A percentile compares a stretch with the other conserved stretches of the same genome.
Conservation (phyloP, 495 filamentous ascomycete genomes). For the Platismatia glauca region DNA sequence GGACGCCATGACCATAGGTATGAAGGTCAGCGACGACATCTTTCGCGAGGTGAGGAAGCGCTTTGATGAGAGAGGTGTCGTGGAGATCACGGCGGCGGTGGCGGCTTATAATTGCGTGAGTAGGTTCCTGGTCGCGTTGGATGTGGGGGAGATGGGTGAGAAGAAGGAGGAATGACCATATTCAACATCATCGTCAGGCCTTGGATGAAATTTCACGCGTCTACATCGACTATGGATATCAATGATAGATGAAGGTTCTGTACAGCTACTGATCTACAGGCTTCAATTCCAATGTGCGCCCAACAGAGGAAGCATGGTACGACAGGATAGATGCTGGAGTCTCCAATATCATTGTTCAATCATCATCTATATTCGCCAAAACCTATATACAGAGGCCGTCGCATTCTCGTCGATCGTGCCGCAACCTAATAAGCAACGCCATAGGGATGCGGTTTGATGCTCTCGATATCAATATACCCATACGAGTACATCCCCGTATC, state of each 20-base stretch:
- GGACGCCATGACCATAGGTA: constrained; percentile 65
- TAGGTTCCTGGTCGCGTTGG: constrained; percentile 72
- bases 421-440: constrained; percentile 22
- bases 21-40: constrained; percentile 51
- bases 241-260: too few relatives aligned
- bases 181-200: not conserved
- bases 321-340: not conserved
- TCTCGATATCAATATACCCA: constrained; percentile 36
- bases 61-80: constrained; percentile 60
- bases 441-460: constrained; percentile 28
- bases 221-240: too few relatives aligned
- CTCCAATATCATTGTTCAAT: not conserved
- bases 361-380: not conserved
- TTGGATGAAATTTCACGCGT: not conserved
- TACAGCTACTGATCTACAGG: not conserved
- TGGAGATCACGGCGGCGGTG: constrained; percentile 70
- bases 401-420: not conserved
- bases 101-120: constrained; percentile 85
- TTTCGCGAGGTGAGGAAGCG: constrained; percentile 49
- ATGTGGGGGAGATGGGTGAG: constrained; percentile 57
- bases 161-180: constrained; percentile 1
- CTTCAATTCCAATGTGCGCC: not conserved
- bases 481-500: constrained; percentile 30
- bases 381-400: not conserved
- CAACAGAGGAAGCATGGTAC: not conserved